Conservation (phyloP, 2,329 filamentous ascomycete genomes). For the Talaromyces sp. region DNA sequence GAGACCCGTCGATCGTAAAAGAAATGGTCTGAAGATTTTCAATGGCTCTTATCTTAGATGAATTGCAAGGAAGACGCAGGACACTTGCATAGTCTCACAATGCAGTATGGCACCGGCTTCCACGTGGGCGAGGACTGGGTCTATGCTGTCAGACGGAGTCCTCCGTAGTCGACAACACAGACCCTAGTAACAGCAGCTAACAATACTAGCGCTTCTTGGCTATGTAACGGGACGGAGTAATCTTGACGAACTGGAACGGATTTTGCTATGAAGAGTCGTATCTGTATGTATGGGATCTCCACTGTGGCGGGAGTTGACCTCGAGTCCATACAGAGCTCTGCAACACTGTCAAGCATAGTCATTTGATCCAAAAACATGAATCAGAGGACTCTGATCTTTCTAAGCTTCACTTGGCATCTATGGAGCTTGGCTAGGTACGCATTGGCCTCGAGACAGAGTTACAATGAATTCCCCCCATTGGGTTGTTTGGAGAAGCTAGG, state of each 20-base stretch:
- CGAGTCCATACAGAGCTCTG: background rate
- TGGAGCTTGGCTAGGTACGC: background rate
- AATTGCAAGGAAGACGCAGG: background rate
- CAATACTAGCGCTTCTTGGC: background rate
- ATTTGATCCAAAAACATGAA: background rate
- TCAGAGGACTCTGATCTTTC: background rate
- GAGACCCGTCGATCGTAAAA: no score
- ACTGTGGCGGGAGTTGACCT: slow-evolving; percentile 4
- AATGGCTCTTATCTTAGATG: background rate
- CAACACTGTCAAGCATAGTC: background rate
- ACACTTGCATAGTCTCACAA: background rate
- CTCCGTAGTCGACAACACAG: slow-evolving; percentile 5
- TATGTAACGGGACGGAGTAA: background rate
- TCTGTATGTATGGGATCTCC: background rate
- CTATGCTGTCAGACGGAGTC: slow-evolving; percentile 3
- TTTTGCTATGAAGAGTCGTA: background rate
- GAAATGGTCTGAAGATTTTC: no score
- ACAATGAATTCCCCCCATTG: background rate
- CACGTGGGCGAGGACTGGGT: slow-evolving; percentile 8
- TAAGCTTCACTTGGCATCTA: background rate
- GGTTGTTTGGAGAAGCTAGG: background rate
- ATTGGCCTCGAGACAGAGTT: background rate
- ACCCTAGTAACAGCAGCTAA: background rate
- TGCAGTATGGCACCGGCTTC: background rate
- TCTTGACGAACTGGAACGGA: background rate